A percentile compares a stretch with the other conserved stretches of the same genome.
phyloP scores from a whole-genome alignment of 192 early-diverging fungal species.

The Entomortierella chlamydospora region DNA sequence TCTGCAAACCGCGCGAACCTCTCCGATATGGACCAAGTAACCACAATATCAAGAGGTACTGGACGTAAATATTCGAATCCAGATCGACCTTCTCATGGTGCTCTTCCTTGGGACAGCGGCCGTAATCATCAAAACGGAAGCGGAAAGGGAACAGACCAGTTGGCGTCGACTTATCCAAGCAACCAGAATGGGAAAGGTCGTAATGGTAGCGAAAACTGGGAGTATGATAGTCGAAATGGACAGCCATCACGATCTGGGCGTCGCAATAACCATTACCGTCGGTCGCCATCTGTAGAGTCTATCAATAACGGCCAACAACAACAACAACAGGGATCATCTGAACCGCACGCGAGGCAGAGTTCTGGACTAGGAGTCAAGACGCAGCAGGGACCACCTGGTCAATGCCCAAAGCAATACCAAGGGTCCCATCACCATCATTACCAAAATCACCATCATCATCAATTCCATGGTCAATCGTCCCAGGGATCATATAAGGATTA shows the following conservation, averaged over 20 bases:
- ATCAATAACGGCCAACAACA: not conserved
- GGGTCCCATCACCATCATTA: constrained; percentile 5
- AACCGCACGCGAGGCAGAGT: not conserved
- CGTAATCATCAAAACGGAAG: not conserved
- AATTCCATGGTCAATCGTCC: not conserved
- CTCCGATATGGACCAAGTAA: not conserved
- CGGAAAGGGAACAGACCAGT: not conserved
- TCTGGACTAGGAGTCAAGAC: not conserved
- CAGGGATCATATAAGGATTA: not conserved
- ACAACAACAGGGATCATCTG: not conserved
- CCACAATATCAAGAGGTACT: not conserved
- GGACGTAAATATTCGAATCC: constrained; percentile 18
- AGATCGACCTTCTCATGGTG: not conserved
- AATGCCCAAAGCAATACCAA: not conserved
- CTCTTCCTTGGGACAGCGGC: not conserved
- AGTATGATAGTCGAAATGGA: not conserved
- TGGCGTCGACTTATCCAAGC: not conserved
- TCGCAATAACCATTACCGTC: not conserved
- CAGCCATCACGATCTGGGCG: constrained; percentile 2
- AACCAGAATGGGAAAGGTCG: not conserved
- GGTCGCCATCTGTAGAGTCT: not conserved
- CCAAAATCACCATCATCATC: constrained; percentile 9
- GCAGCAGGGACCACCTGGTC: not conserved
- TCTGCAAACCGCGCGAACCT: constrained; percentile 13
- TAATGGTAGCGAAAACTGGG: constrained; percentile 23